Conservation (phyloP, 2,329 filamentous ascomycete species). For the Aspergillus quadrilineatus region DNA sequence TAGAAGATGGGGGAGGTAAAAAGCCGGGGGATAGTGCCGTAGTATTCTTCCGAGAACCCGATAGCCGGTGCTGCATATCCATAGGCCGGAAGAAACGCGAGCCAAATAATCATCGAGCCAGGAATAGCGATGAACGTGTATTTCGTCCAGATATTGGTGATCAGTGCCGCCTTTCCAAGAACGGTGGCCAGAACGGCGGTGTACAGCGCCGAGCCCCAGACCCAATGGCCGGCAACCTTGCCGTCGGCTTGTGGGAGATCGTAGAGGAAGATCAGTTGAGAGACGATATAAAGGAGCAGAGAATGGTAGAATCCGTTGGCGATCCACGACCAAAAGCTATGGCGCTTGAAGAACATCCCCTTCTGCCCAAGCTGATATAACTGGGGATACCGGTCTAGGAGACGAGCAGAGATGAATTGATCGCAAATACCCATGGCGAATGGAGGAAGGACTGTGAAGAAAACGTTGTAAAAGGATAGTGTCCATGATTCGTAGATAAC, state of each 20-base stretch:
- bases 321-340: constrained; percentile 91
- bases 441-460: constrained; percentile 92
- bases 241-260: constrained; percentile 80
- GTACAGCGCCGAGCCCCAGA: constrained; percentile 95
- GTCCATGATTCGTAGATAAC: constrained; percentile 99
- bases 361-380: constrained; percentile 91
- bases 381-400: constrained; percentile 94
- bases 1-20: constrained; percentile 86
- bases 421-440: constrained; percentile 95
- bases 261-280: constrained; percentile 74
- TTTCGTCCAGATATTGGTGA: constrained; percentile 98
- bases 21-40: constrained; percentile 76
- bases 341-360: constrained; percentile 88
- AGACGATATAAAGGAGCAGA: constrained; percentile 83
- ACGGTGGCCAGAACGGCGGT: constrained; percentile 91
- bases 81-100: constrained; percentile 84
- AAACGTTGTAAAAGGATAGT: constrained; percentile 98
- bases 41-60: constrained; percentile 77
- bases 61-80: constrained; percentile 80
- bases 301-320: constrained; percentile 95
- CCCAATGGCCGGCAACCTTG: constrained; percentile 86
- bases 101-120: constrained; percentile 88
- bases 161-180: constrained; percentile 87
- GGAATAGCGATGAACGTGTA: constrained; percentile 95
- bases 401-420: constrained; percentile 90